Conservation (phyloP, 1,284 basidiomycete genomes). For the Sphagnurus paluster region DNA sequence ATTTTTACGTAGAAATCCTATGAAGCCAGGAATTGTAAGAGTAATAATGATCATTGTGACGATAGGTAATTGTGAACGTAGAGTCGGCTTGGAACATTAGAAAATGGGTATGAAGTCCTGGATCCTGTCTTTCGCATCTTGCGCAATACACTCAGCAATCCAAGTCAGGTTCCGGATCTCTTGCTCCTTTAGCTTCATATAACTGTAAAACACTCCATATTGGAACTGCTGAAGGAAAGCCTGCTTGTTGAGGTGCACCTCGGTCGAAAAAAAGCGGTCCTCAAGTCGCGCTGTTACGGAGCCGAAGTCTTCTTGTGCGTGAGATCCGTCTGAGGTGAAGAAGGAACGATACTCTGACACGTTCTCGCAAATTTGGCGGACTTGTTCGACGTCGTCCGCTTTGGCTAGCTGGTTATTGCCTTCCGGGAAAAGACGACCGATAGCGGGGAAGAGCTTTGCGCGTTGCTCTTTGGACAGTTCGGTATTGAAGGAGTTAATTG, state of each 20-base stretch:
- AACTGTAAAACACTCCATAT: conserved; percentile 90
- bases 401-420: conserved; percentile 94
- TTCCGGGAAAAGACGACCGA: conserved; percentile 93
- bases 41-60: no score
- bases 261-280: conserved; percentile 93
- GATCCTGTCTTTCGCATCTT: conserved; percentile 91
- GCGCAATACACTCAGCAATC: conserved; percentile 97
- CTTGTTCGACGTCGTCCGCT: conserved; percentile 95
- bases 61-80: neutral
- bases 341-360: conserved; percentile 91
- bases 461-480: conserved; percentile 95
- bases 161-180: conserved; percentile 97
- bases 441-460: conserved; percentile 92
- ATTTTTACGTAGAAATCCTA: no score
- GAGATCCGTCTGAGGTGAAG: conserved; percentile 66
- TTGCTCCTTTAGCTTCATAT: conserved; percentile 98
- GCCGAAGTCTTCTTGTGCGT: conserved; percentile 49
- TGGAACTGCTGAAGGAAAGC: conserved; percentile 96
- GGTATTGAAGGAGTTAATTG: conserved; percentile 98
- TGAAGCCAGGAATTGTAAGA: no score
- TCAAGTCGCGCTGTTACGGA: conserved; percentile 74
- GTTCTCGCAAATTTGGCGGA: conserved; percentile 85
- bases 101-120: conserved; percentile 91
- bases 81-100: conserved; percentile 29
- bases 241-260: conserved; percentile 92